A percentile compares a stretch with the other conserved stretches of the same genome.
These are phyloP conservation scores for Bipolaris gigantea DNA, from an alignment of 2,329 filamentous ascomycete species.

Conservation along the genomic window DNA sequence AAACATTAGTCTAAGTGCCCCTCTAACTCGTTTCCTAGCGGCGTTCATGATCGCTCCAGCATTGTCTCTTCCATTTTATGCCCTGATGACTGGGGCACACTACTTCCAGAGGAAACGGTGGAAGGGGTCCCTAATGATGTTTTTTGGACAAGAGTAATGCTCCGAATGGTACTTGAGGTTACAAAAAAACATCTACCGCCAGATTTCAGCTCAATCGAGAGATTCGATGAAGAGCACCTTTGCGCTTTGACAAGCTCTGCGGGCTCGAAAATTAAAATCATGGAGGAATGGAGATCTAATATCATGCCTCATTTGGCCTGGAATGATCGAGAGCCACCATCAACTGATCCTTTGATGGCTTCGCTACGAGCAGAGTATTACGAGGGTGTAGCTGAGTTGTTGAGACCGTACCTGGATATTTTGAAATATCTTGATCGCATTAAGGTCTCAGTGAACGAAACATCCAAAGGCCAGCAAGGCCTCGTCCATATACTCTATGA, in stretches of 20 bases:
- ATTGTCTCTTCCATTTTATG: too few species aligned
- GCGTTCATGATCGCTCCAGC: too few species aligned
- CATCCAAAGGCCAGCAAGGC: too few species aligned
- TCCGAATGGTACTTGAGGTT: too few species aligned
- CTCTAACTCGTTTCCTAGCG: too few species aligned
- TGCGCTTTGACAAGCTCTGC: background rate
- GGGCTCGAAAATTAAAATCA: background rate
- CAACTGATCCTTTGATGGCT: constrained; percentile 1
- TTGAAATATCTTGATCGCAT: background rate
- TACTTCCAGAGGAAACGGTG: too few species aligned
- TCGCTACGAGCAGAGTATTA: constrained; percentile 5
- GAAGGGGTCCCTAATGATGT: too few species aligned
- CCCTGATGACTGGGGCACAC: too few species aligned
- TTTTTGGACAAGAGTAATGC: too few species aligned
- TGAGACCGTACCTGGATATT: background rate
- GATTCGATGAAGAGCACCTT: background rate
- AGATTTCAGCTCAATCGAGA: background rate
- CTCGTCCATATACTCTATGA: too few species aligned
- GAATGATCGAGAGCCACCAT: background rate
- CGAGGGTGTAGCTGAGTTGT: background rate
- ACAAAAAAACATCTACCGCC: background rate
- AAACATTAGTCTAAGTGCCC: too few species aligned
- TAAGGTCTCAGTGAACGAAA: background rate
- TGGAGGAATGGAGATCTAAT: background rate
- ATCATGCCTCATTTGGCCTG: background rate